A percentile compares a stretch with the other conserved stretches of the same genome.
Conservation (phyloP, 2,329 filamentous ascomycete species). For the Paracamarosporium sp. region DNA sequence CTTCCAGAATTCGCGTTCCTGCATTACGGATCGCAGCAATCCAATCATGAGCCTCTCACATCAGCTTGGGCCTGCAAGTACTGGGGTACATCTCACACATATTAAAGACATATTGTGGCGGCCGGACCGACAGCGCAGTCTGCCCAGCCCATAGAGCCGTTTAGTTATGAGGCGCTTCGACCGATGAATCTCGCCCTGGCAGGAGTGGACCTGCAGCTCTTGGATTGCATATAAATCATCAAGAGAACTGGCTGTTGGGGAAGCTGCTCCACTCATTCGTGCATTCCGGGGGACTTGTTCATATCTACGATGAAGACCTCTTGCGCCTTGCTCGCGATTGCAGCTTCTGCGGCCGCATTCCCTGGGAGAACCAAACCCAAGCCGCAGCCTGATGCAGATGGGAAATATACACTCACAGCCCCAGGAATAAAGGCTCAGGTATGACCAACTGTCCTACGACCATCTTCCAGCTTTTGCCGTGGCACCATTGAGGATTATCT, state of each 20-base stretch:
- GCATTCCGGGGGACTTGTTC: not conserved
- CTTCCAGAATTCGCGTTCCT: conserved; percentile 10
- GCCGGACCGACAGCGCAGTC: conserved; percentile 11
- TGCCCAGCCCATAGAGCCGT: conserved; percentile 21
- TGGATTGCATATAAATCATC: conserved; percentile 22
- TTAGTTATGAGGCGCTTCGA: conserved; percentile 18
- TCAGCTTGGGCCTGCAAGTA: conserved; percentile 21
- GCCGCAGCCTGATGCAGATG: conserved; percentile 29
- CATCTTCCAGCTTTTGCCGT: not conserved
- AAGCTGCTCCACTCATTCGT: conserved; percentile 6
- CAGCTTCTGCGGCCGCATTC: conserved; percentile 21
- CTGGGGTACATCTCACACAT: conserved; percentile 26
- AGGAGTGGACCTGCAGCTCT: conserved; percentile 11
- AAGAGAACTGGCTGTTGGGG: conserved; percentile 9
- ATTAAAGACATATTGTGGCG: conserved; percentile 27
- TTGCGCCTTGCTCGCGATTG: conserved; percentile 22
- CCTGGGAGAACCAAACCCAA: conserved; percentile 7
- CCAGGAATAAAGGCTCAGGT: conserved; percentile 40
- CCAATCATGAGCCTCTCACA: conserved; percentile 17
- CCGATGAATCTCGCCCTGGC: conserved; percentile 16
- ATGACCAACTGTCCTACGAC: not conserved
- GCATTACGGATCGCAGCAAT: not conserved
- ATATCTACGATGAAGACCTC: conserved; percentile 29
- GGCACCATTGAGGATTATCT: not conserved
- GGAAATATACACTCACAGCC: conserved; percentile 39